Base-by-base conservation (phyloP, 2,329 filamentous ascomycete species). In the Orbilia ellipsospora region DNA sequence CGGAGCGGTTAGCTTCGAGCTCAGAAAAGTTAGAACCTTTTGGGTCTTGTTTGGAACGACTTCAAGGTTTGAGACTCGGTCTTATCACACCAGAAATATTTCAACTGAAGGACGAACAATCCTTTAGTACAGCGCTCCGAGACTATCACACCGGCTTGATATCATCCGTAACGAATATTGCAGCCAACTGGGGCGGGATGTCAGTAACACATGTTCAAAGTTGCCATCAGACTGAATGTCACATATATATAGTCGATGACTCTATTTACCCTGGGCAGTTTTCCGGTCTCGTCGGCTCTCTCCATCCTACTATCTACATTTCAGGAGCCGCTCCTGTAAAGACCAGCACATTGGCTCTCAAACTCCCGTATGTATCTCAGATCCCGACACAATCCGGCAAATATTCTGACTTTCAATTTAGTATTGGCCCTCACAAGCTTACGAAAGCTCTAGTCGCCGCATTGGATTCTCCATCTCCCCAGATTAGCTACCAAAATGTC, bases 171-270 rank as follows among this genome's bases (percentile, higher is more conserved):
- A 28, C 56, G 18, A 45, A 60, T 6, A 60, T 60, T 26, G 40
- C 56, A 28, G 26, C n/a, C 16, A 20, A n/a, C 18, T 60, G 56
- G 56, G 36, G 16, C 20, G 18, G n/a, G 36, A 48, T 60, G 56
- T 45, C 36, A 2, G 56, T 60, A n/a, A 48, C 8, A 7, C 16
- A 4, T 48, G 56, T 13, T 12, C 8, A 28, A n/a, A 40, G 45
- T n/a, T 23, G 13, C 18, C 18, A 60, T 15, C 16, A 60, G 18
- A 18, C 13, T 28, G n/a, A 60, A 60, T 13, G 36, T 8, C 36
- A 60, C n/a, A 18, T 60, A n/a, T 60, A 60, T 18, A n/a, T 60
- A n/a, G 45, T 60, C 40, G 56, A 60, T 40, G 20, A 60, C n/a
- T 45, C 56, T 4, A 60, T 60, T 45, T 40, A 36, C 3, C n/a